Evolutionary conservation across 2,329 filamentous ascomycete genomes (phyloP).

Genomic region (Shiraia sp.): DNA sequence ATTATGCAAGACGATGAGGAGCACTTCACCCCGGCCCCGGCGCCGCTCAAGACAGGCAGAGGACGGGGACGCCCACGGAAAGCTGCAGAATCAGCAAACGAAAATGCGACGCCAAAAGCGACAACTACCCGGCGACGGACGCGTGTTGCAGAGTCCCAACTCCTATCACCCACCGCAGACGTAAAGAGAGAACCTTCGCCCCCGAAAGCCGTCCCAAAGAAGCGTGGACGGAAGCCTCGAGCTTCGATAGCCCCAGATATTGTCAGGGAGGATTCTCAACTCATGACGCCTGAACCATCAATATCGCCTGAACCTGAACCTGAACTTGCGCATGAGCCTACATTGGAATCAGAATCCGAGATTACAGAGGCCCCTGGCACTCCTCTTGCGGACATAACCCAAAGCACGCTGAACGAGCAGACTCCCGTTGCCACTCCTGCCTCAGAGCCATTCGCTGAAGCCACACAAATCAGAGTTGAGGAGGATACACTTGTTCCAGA

Average conservation of each 20-base stretch:
- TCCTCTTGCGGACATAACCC: conserved; percentile 75
- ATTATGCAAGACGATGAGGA: conserved; percentile 69
- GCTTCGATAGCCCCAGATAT: conserved; percentile 46
- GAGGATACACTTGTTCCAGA: conserved; percentile 44
- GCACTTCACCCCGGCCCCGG: conserved; percentile 78
- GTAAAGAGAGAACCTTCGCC: conserved; percentile 39
- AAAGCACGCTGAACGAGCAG: conserved; percentile 62
- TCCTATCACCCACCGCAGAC: conserved; percentile 64
- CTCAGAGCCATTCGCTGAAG: conserved; percentile 61
- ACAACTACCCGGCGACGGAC: conserved; percentile 50
- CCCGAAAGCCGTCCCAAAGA: conserved; percentile 54
- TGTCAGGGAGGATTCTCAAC: conserved; percentile 45
- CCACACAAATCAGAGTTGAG: conserved; percentile 71
- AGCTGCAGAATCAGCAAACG: conserved; percentile 33
- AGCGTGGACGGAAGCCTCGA: conserved; percentile 57
- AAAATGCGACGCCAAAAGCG: conserved; percentile 50
- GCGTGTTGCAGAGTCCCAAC: conserved; percentile 53
- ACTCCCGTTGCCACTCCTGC: conserved; percentile 32
- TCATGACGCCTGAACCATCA: conserved; percentile 57
- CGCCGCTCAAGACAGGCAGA: conserved; percentile 61
- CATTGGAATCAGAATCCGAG: conserved; percentile 60
- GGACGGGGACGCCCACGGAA: conserved; percentile 60
- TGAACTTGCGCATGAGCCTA: conserved; percentile 61
- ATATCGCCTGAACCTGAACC: conserved; percentile 63
- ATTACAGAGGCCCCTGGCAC: conserved; percentile 42